Base-by-base conservation (phyloP, 768 basidiomycete genomes). In the Cubamyces sp. region DNA sequence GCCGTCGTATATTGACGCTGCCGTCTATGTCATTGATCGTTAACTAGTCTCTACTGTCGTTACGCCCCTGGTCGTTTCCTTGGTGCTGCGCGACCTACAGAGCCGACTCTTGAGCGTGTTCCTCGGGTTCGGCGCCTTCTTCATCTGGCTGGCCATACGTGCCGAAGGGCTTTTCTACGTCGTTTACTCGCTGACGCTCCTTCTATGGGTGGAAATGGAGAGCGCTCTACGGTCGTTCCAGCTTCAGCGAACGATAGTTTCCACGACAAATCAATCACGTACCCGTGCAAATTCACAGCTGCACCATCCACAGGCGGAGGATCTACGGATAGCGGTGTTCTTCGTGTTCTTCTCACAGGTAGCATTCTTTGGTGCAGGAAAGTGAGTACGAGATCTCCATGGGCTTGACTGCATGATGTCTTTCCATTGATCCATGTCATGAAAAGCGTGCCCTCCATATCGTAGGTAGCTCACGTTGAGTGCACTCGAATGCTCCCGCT, bases 341-440 rank as follows among this genome's bases (percentile, higher is more conserved):
- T 94, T 94, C 75, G 73, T 95, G 61, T 91, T 91, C 73, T 92
- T 94, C 66, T 87, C 93, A 7, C 92, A 95, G 67, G 84, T 92
- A 43, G 92, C 87, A 2, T 94, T 93, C 74, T 93, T 92, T 69
- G 92, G 92, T 8, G 91, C 85, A 39, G 90, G 90, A 78, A 92
- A 63, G 64, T 66, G 45, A 70, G 74, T 68, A 2, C 43, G 57
- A 19, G 19, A 57, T 42, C 6, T 55, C 19, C 19, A 18, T 11
- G 9, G 9, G 5, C 9, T 34, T 1, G 34, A 5, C 5, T 34
- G 34, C 34, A 1, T 12, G 21, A 53, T 21, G 16, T 14, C 60
- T n/a, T n/a, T 56, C 49, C 57, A 55, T 51, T 16, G 34, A 47
- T 25, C 34, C 15, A 54, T 54, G 11, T 28, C 41, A 61, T 9